These are phyloP conservation scores for Hura crepitans DNA, from an alignment of 441 rosid genomes.

Conservation along the genomic window DNA sequence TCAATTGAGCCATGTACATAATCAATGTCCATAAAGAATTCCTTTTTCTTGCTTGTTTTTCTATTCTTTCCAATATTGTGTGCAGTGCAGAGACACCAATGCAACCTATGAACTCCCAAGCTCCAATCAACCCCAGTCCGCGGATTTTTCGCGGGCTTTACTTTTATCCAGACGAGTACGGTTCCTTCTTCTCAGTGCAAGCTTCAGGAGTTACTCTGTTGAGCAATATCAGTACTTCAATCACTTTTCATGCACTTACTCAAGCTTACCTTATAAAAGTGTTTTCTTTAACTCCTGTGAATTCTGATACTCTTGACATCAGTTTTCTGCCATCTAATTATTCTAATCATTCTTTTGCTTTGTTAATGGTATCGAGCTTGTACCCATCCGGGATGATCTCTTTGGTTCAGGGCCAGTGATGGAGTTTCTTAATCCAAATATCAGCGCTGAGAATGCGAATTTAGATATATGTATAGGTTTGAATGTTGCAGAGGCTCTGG, in stretches of 20 bases:
- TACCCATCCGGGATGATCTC: slow-evolving; percentile 40
- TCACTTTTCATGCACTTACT: slow-evolving; percentile 54
- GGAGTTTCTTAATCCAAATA: slow-evolving; percentile 34
- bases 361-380: slow-evolving; percentile 64
- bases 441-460: slow-evolving; percentile 31
- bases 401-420: slow-evolving; percentile 42
- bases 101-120: slow-evolving; percentile 44
- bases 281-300: slow-evolving; percentile 41
- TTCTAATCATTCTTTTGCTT: slow-evolving; percentile 41
- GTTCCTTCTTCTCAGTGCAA: slow-evolving; percentile 47
- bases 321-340: slow-evolving; percentile 44
- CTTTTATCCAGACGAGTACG: slow-evolving; percentile 53
- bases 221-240: slow-evolving; percentile 56
- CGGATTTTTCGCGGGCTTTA: slow-evolving; percentile 45
- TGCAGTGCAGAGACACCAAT: slow-evolving; percentile 23
- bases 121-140: slow-evolving; percentile 28
- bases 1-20: slow-evolving; percentile 31
- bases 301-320: slow-evolving; percentile 31
- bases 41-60: slow-evolving; percentile 27
- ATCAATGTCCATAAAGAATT: slow-evolving; percentile 12
- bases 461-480: slow-evolving; percentile 54
- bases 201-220: slow-evolving; percentile 43
- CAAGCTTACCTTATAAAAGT: slow-evolving; percentile 54
- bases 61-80: slow-evolving; percentile 23
- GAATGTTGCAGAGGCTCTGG: slow-evolving; percentile 59